Evolutionary conservation across 108 stramenopile species (phyloP).

Genomic region (Pseudonitzschia multiseries): DNA sequence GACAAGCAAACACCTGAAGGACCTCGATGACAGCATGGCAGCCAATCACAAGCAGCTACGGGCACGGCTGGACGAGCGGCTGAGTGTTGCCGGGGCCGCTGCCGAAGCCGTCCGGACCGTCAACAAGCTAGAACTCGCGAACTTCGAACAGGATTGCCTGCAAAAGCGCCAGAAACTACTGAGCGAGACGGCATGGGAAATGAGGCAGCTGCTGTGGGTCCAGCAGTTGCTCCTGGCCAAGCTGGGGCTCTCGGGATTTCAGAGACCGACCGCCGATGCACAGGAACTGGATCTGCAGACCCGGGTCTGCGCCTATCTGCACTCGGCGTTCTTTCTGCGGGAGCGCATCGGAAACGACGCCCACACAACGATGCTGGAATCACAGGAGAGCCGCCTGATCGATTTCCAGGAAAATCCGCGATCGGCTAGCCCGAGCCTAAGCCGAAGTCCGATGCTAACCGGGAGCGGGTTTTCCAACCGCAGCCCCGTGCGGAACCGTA

Average conservation of each 20-base stretch:
- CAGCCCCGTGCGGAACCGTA: background rate
- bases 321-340: constrained; percentile 83
- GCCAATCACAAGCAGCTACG: constrained; percentile 33
- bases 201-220: constrained; percentile 63
- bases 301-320: constrained; percentile 76
- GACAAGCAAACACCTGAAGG: constrained; percentile 39
- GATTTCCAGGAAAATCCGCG: constrained; percentile 23
- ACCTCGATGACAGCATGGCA: constrained; percentile 48
- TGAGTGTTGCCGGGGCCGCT: constrained; percentile 72
- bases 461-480: background rate
- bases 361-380: constrained; percentile 65
- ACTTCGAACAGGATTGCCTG: constrained; percentile 56
- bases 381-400: constrained; percentile 60
- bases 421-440: background rate
- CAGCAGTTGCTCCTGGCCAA: constrained; percentile 73
- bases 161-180: constrained; percentile 56
- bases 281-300: constrained; percentile 54
- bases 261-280: constrained; percentile 78
- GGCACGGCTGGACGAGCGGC: constrained; percentile 59
- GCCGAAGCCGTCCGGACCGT: constrained; percentile 61
- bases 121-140: constrained; percentile 60
- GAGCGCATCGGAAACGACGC: constrained; percentile 65
- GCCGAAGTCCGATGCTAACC: background rate
- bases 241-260: constrained; percentile 69
- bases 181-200: constrained; percentile 70